Conservation (phyloP, 345 rosid species). For the Syzygium grande region DNA sequence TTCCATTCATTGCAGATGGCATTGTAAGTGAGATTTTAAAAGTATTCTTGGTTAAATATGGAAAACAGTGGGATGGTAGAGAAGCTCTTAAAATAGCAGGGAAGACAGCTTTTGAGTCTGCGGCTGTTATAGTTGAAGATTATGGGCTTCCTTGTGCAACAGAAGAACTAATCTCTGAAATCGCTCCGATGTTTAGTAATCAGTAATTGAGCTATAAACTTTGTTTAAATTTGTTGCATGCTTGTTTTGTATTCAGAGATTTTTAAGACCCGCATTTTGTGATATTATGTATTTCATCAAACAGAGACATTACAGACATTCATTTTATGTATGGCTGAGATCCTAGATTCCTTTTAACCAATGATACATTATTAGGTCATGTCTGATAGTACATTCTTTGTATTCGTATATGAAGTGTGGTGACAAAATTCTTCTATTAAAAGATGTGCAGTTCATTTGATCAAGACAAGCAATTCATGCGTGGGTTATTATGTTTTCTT, state of each 20-base stretch:
- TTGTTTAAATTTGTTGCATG: not conserved
- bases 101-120: conserved; percentile 69
- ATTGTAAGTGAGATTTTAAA: conserved; percentile 54
- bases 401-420: fast-evolving
- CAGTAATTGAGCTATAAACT: conserved; percentile 28
- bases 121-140: conserved; percentile 69
- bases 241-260: not conserved
- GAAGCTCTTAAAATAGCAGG: conserved; percentile 56
- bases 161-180: conserved; percentile 56
- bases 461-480: not conserved
- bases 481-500: not conserved
- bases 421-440: not conserved
- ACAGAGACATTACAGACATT: not conserved
- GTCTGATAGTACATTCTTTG: not conserved
- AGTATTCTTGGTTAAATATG: conserved; percentile 51
- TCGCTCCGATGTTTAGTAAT: conserved; percentile 53
- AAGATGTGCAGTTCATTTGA: not conserved
- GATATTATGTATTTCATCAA: not conserved
- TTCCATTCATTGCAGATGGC: conserved; percentile 37
- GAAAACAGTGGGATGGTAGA: conserved; percentile 95
- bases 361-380: not conserved
- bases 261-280: not conserved
- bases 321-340: not conserved
- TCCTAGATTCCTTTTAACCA: not conserved
- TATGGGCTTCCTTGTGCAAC: conserved; percentile 69